phyloP scores from a whole-genome alignment of 1,284 basidiomycete genomes.

The Entoloma clypeatum region DNA sequence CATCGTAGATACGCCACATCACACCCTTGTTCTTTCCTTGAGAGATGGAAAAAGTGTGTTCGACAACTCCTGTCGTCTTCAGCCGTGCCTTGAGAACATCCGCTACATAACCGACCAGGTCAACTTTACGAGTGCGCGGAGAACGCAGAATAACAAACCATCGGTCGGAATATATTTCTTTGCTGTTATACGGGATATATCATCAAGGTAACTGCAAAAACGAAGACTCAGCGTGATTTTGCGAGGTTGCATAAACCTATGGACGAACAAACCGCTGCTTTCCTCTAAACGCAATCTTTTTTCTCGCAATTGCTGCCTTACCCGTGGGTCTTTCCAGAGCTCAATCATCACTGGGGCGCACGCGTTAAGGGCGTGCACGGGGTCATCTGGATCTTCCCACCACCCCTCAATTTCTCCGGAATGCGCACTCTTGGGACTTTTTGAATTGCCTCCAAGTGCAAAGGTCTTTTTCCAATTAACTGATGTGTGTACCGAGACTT shows the following conservation, averaged over 20 bases:
- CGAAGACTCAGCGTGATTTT: conserved; percentile 2
- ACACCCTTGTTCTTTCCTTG: conserved; percentile 53
- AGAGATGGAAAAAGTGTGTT: conserved; percentile 68
- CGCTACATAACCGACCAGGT: conserved; percentile 37
- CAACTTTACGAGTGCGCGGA: too few relatives aligned
- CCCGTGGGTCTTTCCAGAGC: conserved; percentile 66
- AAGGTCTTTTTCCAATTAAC: conserved; percentile 74
- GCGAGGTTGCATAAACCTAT: conserved; percentile 14
- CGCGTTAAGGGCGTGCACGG: conserved; percentile 63
- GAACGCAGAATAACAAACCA: conserved; percentile 47
- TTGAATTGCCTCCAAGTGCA: conserved; percentile 51
- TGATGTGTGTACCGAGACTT: conserved; percentile 60
- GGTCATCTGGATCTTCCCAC: conserved; percentile 82
- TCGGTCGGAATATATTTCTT: conserved; percentile 78
- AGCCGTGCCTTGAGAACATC: conserved; percentile 69
- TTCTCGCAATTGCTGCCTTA: conserved; percentile 57
- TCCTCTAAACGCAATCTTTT: conserved; percentile 68
- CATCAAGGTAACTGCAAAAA: conserved; percentile 63
- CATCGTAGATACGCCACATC: conserved; percentile 78
- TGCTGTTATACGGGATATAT: conserved; percentile 73
- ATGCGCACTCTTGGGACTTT: conserved; percentile 62
- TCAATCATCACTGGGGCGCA: conserved; percentile 62
- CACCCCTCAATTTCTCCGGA: conserved; percentile 70
- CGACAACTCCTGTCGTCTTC: conserved; percentile 74
- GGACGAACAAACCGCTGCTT: conserved; percentile 74